Evolutionary conservation across 2,329 filamentous ascomycete genomes (phyloP).

Genomic region (Seiridium unicorne): DNA sequence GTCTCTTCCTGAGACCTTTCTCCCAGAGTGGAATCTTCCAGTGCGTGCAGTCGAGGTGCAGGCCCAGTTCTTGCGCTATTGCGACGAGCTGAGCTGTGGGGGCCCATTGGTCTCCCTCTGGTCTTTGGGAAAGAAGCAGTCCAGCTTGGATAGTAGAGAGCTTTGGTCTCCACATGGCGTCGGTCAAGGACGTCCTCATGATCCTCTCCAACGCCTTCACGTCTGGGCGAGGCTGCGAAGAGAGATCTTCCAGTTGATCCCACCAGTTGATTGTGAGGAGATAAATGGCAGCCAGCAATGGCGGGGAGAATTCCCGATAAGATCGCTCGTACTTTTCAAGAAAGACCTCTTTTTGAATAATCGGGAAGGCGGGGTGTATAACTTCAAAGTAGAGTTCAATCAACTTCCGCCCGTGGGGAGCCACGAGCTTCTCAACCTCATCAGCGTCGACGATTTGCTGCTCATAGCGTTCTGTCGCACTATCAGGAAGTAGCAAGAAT

Average conservation of each 20-base stretch:
- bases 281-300: slow-evolving; percentile 77
- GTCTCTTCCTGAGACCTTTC: slow-evolving; percentile 76
- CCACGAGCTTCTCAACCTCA: slow-evolving; percentile 73
- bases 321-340: slow-evolving; percentile 74
- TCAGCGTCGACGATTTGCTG: slow-evolving; percentile 67
- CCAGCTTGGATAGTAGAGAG: slow-evolving; percentile 78
- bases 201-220: slow-evolving; percentile 71
- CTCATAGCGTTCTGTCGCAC: slow-evolving; percentile 68
- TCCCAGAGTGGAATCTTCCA: slow-evolving; percentile 93
- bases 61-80: slow-evolving; percentile 80
- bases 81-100: slow-evolving; percentile 86
- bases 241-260: slow-evolving; percentile 69
- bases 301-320: slow-evolving; percentile 72
- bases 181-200: slow-evolving; percentile 68
- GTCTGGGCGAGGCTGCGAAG: slow-evolving; percentile 65
- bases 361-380: slow-evolving; percentile 78
- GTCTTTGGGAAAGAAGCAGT: slow-evolving; percentile 70
- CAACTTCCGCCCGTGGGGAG: slow-evolving; percentile 72
- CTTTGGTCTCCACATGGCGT: slow-evolving; percentile 80
- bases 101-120: slow-evolving; percentile 78
- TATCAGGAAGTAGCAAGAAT: slow-evolving; percentile 77
- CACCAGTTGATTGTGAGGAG: slow-evolving; percentile 88
- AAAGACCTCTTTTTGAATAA: slow-evolving; percentile 79
- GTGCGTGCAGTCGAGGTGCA: slow-evolving; percentile 81
- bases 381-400: slow-evolving; percentile 80